phyloP scores from a whole-genome alignment of 2,329 filamentous ascomycete genomes.

The Aspergillus fijiensis region DNA sequence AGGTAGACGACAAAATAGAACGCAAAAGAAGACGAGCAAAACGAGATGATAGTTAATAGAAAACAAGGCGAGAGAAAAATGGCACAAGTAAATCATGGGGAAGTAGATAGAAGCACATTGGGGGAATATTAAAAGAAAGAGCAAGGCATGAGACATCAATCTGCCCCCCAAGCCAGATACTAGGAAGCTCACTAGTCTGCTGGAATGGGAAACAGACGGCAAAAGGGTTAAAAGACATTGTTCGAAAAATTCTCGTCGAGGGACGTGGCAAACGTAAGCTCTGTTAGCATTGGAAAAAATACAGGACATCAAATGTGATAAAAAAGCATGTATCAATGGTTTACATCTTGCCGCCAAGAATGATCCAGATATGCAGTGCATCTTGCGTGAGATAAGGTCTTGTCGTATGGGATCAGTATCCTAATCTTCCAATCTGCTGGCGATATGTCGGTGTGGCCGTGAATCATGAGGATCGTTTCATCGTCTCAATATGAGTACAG shows the following conservation, averaged over 20 bases:
- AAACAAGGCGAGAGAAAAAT: constrained; percentile 8
- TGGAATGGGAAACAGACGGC: background rate
- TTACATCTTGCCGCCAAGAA: constrained; percentile 22
- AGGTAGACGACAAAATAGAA: background rate
- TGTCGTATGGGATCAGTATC: constrained; percentile 24
- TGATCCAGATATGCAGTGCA: constrained; percentile 21
- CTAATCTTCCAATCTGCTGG: constrained; percentile 26
- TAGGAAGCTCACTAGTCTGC: background rate
- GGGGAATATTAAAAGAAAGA: constrained; percentile 3
- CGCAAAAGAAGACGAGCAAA: background rate
- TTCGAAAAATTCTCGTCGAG: constrained; percentile 11
- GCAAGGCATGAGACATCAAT: constrained; percentile 11
- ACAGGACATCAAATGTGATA: constrained; percentile 21
- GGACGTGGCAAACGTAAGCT: constrained; percentile 15
- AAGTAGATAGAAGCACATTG: constrained; percentile 14
- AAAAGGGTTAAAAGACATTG: constrained; percentile 8
- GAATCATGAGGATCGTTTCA: constrained; percentile 37
- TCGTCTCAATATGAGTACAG: constrained; percentile 43
- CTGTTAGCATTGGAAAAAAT: constrained; percentile 21
- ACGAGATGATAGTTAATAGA: constrained; percentile 4
- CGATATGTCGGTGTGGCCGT: constrained; percentile 26
- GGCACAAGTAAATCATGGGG: background rate
- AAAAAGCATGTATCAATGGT: constrained; percentile 15
- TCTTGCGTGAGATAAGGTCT: constrained; percentile 24
- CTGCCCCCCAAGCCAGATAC: background rate